These are phyloP conservation scores for Pyrenophora graminea DNA, from an alignment of 2,329 filamentous ascomycete species.

Conservation along the genomic window DNA sequence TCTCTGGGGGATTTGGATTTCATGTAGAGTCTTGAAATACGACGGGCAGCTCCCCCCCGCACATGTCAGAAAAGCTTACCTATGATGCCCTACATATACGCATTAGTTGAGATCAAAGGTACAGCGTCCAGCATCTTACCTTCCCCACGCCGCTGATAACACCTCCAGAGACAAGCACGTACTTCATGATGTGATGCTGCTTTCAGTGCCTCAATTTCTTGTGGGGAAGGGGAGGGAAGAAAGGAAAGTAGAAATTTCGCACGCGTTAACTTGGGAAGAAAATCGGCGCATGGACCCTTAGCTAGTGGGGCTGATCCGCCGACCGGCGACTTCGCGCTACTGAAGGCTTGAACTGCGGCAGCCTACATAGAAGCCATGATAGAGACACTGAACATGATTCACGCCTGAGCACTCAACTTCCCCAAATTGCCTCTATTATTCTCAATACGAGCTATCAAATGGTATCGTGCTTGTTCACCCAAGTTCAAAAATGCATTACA, in stretches of 20 bases:
- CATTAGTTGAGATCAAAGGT: constrained; percentile 29
- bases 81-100: constrained; percentile 62
- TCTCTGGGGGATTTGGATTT: too few relatives aligned
- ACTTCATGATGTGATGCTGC: constrained; percentile 72
- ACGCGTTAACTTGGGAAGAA: constrained; percentile 33
- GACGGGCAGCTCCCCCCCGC: background rate
- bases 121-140: constrained; percentile 48
- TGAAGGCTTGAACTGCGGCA: constrained; percentile 20
- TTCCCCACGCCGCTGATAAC: constrained; percentile 48
- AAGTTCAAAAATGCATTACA: constrained; percentile 39
- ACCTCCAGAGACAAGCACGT: constrained; percentile 78
- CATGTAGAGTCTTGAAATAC: background rate
- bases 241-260: constrained; percentile 31
- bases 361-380: too few relatives aligned
- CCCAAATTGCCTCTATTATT: constrained; percentile 15
- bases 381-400: too few relatives aligned
- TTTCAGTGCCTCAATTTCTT: constrained; percentile 46
- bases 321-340: background rate
- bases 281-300: constrained; percentile 25
- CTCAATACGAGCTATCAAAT: constrained; percentile 38
- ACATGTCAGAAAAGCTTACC: constrained; percentile 50
- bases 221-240: constrained; percentile 50
- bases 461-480: constrained; percentile 43
- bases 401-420: background rate
- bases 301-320: constrained; percentile 17